Base-by-base conservation (phyloP, 1,139 yeast genomes). In the Geotrichum candidum region DNA sequence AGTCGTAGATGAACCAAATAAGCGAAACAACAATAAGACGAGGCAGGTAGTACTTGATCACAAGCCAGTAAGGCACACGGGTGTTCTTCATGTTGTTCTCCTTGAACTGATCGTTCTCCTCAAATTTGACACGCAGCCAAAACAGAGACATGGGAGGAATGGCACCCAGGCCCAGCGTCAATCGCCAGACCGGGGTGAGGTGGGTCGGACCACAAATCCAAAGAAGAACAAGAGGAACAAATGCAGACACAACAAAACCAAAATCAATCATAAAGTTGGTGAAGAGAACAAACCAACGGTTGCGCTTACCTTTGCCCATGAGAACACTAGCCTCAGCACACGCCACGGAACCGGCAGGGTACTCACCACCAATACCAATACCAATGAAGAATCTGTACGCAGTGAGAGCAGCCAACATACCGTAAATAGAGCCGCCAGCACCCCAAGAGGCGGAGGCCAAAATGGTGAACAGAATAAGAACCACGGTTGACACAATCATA, bases 131-230 rank as follows among this genome's bases (percentile, higher is more conserved):
- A 76, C 98, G 88, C 74, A 90, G 74, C 72, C 86, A 82, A 71
- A 92, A 88, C 67, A 92, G 80, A 2, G 88, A 78, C 61, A 88
- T 69, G 57, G 97, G 98, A 53, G 95, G 92, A 63, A 92, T 82
- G n/a, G 91, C 96, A 73, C 98, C 98, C 45, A 92, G 77, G 52
- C 96, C 97, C 56, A 92, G 79, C n/a, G 96, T 85, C 61, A 91
- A 77, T 78, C 98, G 85, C 98, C 98, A 92, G 52, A 92, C 90
- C 2, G 90, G 87, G 54, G 84, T 84, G 73, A 91, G 81, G 72
- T 90, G 89, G 56, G 84, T 75, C 38, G 81, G 78, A 55, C 86
- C 79, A 74, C 88, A 90, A 67, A 92, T 92, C 92, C 96, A 88
- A 63, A 90, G 79, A 67, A 90, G 74, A 38, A 92, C 90, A 80